Evolutionary conservation across 2,329 filamentous ascomycete genomes (phyloP), one percentile per base, ranked within the genome.

Genomic region (Fusarium caatingaense): DNA sequence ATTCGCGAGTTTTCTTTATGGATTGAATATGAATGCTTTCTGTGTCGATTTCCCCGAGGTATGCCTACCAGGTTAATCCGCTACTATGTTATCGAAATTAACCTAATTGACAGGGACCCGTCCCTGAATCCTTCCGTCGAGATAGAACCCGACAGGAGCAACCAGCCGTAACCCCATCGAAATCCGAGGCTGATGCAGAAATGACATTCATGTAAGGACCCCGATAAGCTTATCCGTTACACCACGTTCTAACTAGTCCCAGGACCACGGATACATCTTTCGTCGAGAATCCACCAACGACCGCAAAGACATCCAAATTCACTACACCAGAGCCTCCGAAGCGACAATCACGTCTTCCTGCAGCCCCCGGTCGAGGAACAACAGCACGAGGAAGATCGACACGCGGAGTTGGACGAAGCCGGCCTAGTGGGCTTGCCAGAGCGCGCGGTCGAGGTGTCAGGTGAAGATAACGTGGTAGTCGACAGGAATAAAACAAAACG

Each of bases 21-120:
- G 96, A 3, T 80, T 99, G 78, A 98, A 98, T 78, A 98, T 99
- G 94, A 98, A 98, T 80, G 96, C 96, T 2, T 99, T 98, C 79
- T 98, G 95, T 79, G 94, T 98, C 32, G 96, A 99, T 79, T 99
- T 98, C 71, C 93, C 94, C 0, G 96, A 99, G 88, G 94, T 94
- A 82, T 54, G 78, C 59, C 23, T 49, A 55, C 57, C 53, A 28
- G 30, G 8, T 49, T 15, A 32, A 44, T 45, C 21, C 21, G 8
- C 41, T 50, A 30, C 49, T 30, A 41, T 51, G 42, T 18, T 49
- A 41, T 25, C 15, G 46, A 32, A 54, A 46, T 66, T 62, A 21
- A 71, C 49, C 44, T 37, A 37, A 37, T 25, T 21, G 9, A 46
- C 60, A 96, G 92, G 92, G 92, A 2, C 94, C 94, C 0, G 89